A percentile compares a stretch with the other conserved stretches of the same genome.
Conservation (phyloP, 1,139 yeast species). For the Pneumocystis carinii region DNA sequence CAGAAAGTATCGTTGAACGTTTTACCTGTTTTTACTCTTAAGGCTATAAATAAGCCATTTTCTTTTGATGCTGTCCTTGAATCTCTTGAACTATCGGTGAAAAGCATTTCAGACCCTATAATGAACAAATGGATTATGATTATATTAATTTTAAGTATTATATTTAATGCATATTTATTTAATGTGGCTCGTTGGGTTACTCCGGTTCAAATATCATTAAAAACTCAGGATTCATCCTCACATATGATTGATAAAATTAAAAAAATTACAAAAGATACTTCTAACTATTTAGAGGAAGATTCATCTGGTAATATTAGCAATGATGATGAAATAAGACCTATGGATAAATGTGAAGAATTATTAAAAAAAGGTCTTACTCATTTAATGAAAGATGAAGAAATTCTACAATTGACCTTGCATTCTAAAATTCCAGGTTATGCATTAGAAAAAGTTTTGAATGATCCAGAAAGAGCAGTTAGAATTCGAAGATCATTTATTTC, state of each 20-base stretch:
- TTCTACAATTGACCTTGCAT: conserved; percentile 49
- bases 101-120: conserved; percentile 67
- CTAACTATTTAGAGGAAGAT: background rate
- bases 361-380: conserved; percentile 62
- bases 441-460: conserved; percentile 75
- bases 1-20: conserved; percentile 43
- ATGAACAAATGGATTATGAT: conserved; percentile 65
- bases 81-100: conserved; percentile 43
- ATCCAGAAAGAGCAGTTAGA: conserved; percentile 79
- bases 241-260: conserved; percentile 5
- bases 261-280: background rate
- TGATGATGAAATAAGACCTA: conserved; percentile 20
- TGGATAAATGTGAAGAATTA: conserved; percentile 49
- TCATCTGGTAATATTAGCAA: background rate
- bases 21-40: conserved; percentile 37
- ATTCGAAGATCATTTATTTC: conserved; percentile 89
- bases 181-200: conserved; percentile 22
- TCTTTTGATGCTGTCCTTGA: conserved; percentile 49
- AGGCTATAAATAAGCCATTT: conserved; percentile 25
- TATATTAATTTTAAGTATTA: conserved; percentile 59
- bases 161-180: conserved; percentile 68
- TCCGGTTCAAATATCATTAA: conserved; percentile 2
- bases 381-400: conserved; percentile 54
- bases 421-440: conserved; percentile 88
- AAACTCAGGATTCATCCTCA: conserved; percentile 6